These are phyloP conservation scores for Chalciporus chontae DNA, from an alignment of 768 basidiomycete species.

Conservation along the genomic window DNA sequence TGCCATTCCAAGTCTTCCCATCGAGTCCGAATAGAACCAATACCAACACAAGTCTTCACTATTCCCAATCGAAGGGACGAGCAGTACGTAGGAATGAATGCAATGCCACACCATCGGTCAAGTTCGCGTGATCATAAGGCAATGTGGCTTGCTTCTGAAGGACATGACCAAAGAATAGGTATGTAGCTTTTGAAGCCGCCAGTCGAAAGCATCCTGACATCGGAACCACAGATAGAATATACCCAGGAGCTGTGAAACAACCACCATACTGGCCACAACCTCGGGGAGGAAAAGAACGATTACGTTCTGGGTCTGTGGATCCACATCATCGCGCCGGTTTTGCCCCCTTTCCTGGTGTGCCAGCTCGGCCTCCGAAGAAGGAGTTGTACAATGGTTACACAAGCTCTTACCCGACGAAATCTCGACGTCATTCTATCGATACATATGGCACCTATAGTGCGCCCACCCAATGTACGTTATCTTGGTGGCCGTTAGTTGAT, in stretches of 20 bases:
- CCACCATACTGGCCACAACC: neutral
- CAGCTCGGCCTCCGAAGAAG: neutral
- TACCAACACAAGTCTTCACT: neutral
- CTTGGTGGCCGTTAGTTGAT: neutral
- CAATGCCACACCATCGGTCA: neutral
- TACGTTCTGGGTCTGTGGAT: neutral
- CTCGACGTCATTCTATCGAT: neutral
- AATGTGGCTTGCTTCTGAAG: neutral
- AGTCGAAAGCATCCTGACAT: neutral
- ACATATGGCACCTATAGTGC: neutral
- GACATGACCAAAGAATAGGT: conserved; percentile 7
- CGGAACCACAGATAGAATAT: conserved; percentile 2
- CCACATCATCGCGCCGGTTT: neutral
- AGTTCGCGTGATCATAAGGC: neutral
- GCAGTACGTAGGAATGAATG: neutral
- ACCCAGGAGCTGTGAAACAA: neutral
- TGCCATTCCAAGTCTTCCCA: neutral
- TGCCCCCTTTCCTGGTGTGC: neutral
- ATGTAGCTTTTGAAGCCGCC: neutral
- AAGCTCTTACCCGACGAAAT: too few relatives aligned
- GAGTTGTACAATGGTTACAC: neutral
- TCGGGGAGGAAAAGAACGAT: neutral
- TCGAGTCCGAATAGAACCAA: neutral
- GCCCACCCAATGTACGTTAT: neutral
- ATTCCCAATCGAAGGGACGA: conserved; percentile 1